Evolutionary conservation across 1,284 basidiomycete species (phyloP).

Genomic region (Rhodotorula sp.): DNA sequence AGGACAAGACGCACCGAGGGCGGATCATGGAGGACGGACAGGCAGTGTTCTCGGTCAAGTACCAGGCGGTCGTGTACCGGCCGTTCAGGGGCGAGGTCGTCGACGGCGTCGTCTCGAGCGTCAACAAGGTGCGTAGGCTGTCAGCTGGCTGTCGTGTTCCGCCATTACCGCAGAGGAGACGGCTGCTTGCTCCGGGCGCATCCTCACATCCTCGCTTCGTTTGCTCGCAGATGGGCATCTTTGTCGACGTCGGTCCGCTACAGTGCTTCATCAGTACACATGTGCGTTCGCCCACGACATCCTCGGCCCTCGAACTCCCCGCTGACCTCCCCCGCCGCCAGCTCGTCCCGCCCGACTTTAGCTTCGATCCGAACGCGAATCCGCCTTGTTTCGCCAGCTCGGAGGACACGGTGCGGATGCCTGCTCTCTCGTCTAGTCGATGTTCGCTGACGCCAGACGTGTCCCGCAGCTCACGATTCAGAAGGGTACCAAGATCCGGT

Average conservation of each 20-base stretch:
- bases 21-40: slow-evolving; percentile 63
- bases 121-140: slow-evolving; percentile 80
- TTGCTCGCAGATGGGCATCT: slow-evolving; percentile 84
- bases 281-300: slow-evolving; percentile 55
- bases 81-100: slow-evolving; percentile 99
- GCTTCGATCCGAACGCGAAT: slow-evolving; percentile 88
- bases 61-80: slow-evolving; percentile 83
- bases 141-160: neutral
- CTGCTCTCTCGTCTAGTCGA: neutral
- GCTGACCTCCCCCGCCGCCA: slow-evolving; percentile 49
- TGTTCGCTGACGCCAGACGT: neutral
- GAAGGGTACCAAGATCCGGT: slow-evolving; percentile 84
- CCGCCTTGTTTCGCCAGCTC: slow-evolving; percentile 71
- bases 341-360: slow-evolving; percentile 90
- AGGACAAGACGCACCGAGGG: slow-evolving; percentile 50
- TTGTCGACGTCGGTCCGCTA: slow-evolving; percentile 90
- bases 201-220: neutral
- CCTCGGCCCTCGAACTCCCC: neutral
- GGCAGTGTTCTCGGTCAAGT: slow-evolving; percentile 44
- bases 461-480: slow-evolving; percentile 68
- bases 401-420: slow-evolving; percentile 68
- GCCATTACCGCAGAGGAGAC: neutral
- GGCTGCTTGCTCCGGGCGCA: too few relatives aligned
- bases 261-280: slow-evolving; percentile 91
- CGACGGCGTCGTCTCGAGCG: slow-evolving; percentile 91